phyloP scores from a whole-genome alignment of 768 basidiomycete species.

The Mycena galopus region DNA sequence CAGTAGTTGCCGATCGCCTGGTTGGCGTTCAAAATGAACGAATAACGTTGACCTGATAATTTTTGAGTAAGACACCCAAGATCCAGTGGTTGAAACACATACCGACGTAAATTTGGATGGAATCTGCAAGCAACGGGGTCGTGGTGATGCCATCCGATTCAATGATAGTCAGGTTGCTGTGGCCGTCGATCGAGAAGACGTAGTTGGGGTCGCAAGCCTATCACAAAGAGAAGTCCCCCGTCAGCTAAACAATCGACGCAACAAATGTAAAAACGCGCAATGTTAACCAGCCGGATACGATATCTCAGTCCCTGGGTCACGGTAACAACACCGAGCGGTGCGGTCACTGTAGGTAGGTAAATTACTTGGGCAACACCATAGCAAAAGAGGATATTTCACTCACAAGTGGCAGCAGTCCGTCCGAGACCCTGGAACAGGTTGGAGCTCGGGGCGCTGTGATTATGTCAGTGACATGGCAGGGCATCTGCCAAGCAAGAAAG shows the following conservation, averaged over 20 bases:
- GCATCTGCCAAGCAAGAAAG: neutral
- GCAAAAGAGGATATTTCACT: neutral
- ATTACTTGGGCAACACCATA: neutral
- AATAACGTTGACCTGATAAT: conserved; percentile 36
- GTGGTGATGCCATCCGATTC: conserved; percentile 57
- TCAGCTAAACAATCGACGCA: neutral
- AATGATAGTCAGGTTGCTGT: conserved; percentile 50
- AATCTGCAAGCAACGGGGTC: conserved; percentile 51
- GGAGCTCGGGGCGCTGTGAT: conserved; percentile 42
- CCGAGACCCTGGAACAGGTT: conserved; percentile 63
- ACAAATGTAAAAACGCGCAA: conserved; percentile 1
- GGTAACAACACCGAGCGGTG: conserved; percentile 52
- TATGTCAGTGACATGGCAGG: neutral
- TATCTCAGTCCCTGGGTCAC: conserved; percentile 56
- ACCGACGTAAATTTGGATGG: conserved; percentile 53
- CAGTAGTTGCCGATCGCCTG: conserved; percentile 58
- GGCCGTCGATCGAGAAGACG: conserved; percentile 48
- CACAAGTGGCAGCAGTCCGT: conserved; percentile 48
- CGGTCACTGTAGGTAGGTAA: conserved; percentile 27
- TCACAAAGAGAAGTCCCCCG: neutral
- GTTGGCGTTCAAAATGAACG: conserved; percentile 46
- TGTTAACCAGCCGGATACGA: conserved; percentile 50
- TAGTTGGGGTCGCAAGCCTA: conserved; percentile 47
- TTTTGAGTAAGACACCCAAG: neutral
- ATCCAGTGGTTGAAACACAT: neutral